Conservation (phyloP, 495 filamentous ascomycete genomes). For the Lasiosphaeria hispida region DNA sequence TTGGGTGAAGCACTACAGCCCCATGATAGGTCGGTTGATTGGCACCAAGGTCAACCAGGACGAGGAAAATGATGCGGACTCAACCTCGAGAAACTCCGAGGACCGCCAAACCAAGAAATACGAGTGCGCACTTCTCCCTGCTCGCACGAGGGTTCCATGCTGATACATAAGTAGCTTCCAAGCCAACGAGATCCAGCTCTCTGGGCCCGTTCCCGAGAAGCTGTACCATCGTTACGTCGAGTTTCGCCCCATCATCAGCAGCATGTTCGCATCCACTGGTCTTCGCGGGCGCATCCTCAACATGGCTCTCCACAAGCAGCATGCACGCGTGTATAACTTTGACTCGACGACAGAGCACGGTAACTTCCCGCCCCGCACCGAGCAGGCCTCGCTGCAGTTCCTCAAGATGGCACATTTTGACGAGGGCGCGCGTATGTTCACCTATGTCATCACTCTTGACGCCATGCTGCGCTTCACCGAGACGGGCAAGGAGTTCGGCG, state of each 20-base stretch:
- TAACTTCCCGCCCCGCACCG: conserved; percentile 44
- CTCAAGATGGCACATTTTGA: conserved; percentile 84
- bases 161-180: conserved; percentile 63
- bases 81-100: conserved; percentile 19
- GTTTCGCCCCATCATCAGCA: conserved; percentile 84
- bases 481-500: conserved; percentile 90
- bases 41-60: conserved; percentile 66
- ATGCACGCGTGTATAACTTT: conserved; percentile 83
- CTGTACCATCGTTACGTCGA: conserved; percentile 91
- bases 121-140: conserved; percentile 52
- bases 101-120: conserved; percentile 62
- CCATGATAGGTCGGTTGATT: conserved; percentile 78
- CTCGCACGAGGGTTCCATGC: neutral
- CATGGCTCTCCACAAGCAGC: conserved; percentile 85
- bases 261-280: conserved; percentile 79
- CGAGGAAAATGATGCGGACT: conserved; percentile 36
- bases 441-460: conserved; percentile 88
- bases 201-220: conserved; percentile 71
- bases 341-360: conserved; percentile 71
- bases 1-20: conserved; percentile 84
- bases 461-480: conserved; percentile 85
- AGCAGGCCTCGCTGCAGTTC: conserved; percentile 71
- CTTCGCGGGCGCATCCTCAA: conserved; percentile 75
- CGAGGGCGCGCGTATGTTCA: conserved; percentile 81
- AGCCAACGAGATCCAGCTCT: conserved; percentile 86